phyloP scores from a whole-genome alignment of 2,329 filamentous ascomycete species.

The Fusarium kyushuense region DNA sequence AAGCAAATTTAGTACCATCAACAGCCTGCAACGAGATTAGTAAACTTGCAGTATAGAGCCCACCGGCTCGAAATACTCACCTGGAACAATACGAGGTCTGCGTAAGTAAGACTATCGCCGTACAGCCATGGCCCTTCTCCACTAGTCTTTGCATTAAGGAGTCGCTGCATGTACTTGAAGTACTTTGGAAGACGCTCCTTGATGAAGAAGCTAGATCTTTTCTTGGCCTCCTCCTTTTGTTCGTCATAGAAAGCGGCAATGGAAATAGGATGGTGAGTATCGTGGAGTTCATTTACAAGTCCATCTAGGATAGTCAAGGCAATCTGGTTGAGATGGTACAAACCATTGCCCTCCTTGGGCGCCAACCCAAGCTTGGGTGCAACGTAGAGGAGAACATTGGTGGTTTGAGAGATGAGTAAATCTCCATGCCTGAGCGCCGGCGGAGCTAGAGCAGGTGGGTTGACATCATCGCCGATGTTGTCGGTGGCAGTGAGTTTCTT shows the following conservation, averaged over 20 bases:
- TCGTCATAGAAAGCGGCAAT: slow-evolving; percentile 75
- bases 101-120: slow-evolving; percentile 73
- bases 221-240: slow-evolving; percentile 75
- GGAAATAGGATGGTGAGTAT: slow-evolving; percentile 79
- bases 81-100: slow-evolving; percentile 80
- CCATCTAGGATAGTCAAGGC: slow-evolving; percentile 77
- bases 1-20: slow-evolving; percentile 73
- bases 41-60: background rate
- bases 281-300: slow-evolving; percentile 77
- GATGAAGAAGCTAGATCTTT: slow-evolving; percentile 68
- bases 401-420: slow-evolving; percentile 74
- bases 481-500: slow-evolving; percentile 59
- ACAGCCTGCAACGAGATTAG: slow-evolving; percentile 45
- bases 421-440: slow-evolving; percentile 74
- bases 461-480: slow-evolving; percentile 64
- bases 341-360: slow-evolving; percentile 55
- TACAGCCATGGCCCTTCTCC: slow-evolving; percentile 74
- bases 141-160: slow-evolving; percentile 67
- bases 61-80: slow-evolving; percentile 54
- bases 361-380: slow-evolving; percentile 70
- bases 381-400: slow-evolving; percentile 80
- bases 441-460: slow-evolving; percentile 74
- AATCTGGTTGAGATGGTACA: slow-evolving; percentile 72
- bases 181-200: slow-evolving; percentile 77
- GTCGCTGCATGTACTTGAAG: slow-evolving; percentile 76